Base-by-base conservation (phyloP, 495 filamentous ascomycete species). In the Lepidopterella palustris region DNA sequence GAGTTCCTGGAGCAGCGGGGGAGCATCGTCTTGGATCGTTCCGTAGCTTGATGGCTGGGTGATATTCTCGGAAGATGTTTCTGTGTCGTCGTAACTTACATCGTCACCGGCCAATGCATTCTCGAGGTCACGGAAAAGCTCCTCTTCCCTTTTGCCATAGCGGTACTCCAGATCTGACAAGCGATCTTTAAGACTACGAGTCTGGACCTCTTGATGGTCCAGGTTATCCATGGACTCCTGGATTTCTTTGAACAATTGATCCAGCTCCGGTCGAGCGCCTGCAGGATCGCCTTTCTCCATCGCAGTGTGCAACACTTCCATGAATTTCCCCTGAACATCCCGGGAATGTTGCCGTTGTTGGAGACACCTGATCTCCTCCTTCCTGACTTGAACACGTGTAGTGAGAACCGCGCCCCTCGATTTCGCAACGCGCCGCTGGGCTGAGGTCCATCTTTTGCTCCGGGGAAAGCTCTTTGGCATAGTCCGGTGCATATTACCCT, bases 161-260 rank as follows among this genome's bases (percentile, higher is more conserved):
- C 13, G 29, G 27, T 61, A 61, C 45, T 61, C 59, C 21, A 50
- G 40, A 27, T 2, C 24, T 0, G 40, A 61, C 4, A 61, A 45
- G 1, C 13, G 20, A 40, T 61, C 59, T 50, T 56, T 53, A 18
- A 57, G 8, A 1, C 5, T 29, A 39, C 26, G 11, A 5, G 6
- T 42, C 42, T 42, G 28, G 10, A 25, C 21, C 18, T 45, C 24
- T 27, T 51, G 27, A 1, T 10, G 9, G 11, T 57, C 23, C 20
- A 27, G 40, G 18, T 51, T 18, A 1, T 9, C 8, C 15, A 24
- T 51, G 3, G 45, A 58, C 15, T n/a, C 23, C 9, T 2, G 9
- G 13, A 59, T n/a, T 18, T 21, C 20, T 23, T 21, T 9, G 45
- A 11, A 49, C 4, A 23, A 4, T 49, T 26, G 45, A 2, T 4